Base-by-base conservation (phyloP, 805 yeast genomes). In the Candida succiphila region DNA sequence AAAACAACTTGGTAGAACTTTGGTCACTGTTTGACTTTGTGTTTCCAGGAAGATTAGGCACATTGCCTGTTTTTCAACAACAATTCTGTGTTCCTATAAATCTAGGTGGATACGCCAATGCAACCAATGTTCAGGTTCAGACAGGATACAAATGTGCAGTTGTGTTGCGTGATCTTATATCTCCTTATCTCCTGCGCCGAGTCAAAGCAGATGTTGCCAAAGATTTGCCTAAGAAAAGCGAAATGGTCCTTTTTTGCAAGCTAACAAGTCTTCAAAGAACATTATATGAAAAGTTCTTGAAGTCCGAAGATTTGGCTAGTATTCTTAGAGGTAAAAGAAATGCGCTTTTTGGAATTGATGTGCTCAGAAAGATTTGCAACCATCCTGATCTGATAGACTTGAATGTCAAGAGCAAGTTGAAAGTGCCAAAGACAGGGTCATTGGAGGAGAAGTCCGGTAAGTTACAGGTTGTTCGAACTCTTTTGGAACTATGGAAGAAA, bases 51-150 rank as follows among this genome's bases (percentile, higher is more conserved):
- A 64, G 94, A 40, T 59, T 92, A 17, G 98, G 98, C 0, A 92
- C 98, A 0, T 61, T 92, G 17, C 98, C 98, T 0, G 89, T 92
- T 0, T 92, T 92, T 47, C 94, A 88, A 55, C 81, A 72, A 34
- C 96, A 92, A 52, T 92, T 92, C 54, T 81, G 95, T 3, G 65
- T 78, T 5, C 98, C 98, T 0, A 92, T 92, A 29, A 89, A 87
- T 49, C 69, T 84, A 52, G 98, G 98, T n/a, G 98, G 98, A 0
- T 92, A 92, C 58, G 95, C 98, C 2, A 92, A 89, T 60, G 97
- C 98, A 0, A 77, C 94, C 1, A 92, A 92, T 52, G 73, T 92
- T 3, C 96, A 92, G 52, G 97, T 92, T 0, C 96, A 89, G 51
- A 79, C 96, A 1, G 96, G 96, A 2, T 88, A 85, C 51, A 86